These are phyloP conservation scores for Rhizopogon sp. DNA, from an alignment of 768 basidiomycete species.

Conservation along the genomic window DNA sequence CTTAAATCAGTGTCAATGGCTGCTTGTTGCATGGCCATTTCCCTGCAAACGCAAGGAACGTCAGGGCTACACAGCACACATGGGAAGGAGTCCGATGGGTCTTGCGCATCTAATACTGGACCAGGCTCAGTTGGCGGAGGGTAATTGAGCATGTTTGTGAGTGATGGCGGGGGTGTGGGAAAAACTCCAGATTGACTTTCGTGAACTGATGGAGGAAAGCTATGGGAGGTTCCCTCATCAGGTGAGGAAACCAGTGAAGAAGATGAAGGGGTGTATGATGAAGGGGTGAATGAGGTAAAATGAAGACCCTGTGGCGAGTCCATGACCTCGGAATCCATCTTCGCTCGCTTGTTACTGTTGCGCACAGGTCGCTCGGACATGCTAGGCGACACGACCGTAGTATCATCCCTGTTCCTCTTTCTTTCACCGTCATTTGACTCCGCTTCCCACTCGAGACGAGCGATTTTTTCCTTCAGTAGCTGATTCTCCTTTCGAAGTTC, in stretches of 20 bases:
- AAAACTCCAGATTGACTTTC: conserved; percentile 18
- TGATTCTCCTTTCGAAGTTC: conserved; percentile 63
- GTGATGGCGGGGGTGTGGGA: conserved; percentile 23
- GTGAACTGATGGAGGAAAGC: conserved; percentile 28
- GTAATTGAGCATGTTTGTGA: conserved; percentile 33
- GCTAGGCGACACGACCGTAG: conserved; percentile 28
- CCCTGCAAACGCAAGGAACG: conserved; percentile 74
- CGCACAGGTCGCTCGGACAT: conserved; percentile 20
- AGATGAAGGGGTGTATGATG: conserved; percentile 37
- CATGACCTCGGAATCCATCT: conserved; percentile 20
- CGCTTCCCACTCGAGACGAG: conserved; percentile 36
- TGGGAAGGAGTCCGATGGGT: conserved; percentile 27
- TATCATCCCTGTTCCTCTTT: conserved; percentile 58
- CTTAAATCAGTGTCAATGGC: conserved; percentile 15
- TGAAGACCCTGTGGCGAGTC: conserved; percentile 14
- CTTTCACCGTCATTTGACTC: conserved; percentile 34
- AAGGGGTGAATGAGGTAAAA: conserved; percentile 23
- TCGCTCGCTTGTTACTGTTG: conserved; percentile 31
- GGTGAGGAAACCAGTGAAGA: conserved; percentile 51
- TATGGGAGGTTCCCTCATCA: conserved; percentile 27
- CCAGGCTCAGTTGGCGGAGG: conserved; percentile 23
- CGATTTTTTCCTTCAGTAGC: conserved; percentile 47
- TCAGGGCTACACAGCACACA: conserved; percentile 76
- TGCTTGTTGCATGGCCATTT: conserved; percentile 49
- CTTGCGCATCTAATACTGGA: conserved; percentile 28